Percentiles rank a stretch among this genome's conserved stretches.
phyloP scores from a whole-genome alignment of 2,329 filamentous ascomycete genomes.

The Aspergillus candidus region DNA sequence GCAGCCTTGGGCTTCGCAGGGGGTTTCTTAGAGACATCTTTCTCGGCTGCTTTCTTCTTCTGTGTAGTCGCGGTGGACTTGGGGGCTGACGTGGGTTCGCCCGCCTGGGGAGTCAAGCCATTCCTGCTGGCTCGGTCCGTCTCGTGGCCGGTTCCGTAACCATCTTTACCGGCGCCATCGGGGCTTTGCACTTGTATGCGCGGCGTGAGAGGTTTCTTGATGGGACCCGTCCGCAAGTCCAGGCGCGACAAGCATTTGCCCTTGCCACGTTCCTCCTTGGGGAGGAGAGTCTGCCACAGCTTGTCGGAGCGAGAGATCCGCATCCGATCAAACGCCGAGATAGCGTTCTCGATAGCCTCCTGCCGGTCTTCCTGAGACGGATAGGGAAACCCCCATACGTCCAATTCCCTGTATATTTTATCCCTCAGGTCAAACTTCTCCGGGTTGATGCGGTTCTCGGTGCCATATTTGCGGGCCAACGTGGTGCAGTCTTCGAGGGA shows the following conservation, averaged over 20 bases:
- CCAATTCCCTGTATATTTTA: slow-evolving; percentile 55
- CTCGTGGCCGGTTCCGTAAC: slow-evolving; percentile 31
- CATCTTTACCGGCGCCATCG: slow-evolving; percentile 33
- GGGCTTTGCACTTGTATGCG: slow-evolving; percentile 32
- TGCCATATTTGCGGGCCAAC: slow-evolving; percentile 49
- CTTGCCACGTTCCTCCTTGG: slow-evolving; percentile 55
- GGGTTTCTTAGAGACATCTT: slow-evolving; percentile 40
- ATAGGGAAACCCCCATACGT: slow-evolving; percentile 58
- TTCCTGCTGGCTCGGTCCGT: slow-evolving; percentile 28
- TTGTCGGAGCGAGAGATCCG: slow-evolving; percentile 55
- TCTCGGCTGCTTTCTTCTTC: slow-evolving; percentile 36
- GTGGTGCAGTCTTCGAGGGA: slow-evolving; percentile 44
- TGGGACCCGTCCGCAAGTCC: slow-evolving; percentile 43
- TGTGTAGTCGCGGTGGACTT: slow-evolving; percentile 23
- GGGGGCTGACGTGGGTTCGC: slow-evolving; percentile 19
- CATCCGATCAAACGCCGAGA: slow-evolving; percentile 58
- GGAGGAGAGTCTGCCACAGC: slow-evolving; percentile 57
- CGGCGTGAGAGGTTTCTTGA: slow-evolving; percentile 34
- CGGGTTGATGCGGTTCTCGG: slow-evolving; percentile 43
- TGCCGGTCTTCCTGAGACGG: slow-evolving; percentile 50
- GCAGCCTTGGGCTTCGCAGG: slow-evolving; percentile 43
- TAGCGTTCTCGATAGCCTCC: slow-evolving; percentile 56
- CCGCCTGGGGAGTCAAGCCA: slow-evolving; percentile 22
- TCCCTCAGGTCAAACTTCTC: slow-evolving; percentile 52
- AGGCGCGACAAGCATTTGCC: slow-evolving; percentile 56